phyloP scores from a whole-genome alignment of 495 filamentous ascomycete genomes.

The Neurospora sp. region DNA sequence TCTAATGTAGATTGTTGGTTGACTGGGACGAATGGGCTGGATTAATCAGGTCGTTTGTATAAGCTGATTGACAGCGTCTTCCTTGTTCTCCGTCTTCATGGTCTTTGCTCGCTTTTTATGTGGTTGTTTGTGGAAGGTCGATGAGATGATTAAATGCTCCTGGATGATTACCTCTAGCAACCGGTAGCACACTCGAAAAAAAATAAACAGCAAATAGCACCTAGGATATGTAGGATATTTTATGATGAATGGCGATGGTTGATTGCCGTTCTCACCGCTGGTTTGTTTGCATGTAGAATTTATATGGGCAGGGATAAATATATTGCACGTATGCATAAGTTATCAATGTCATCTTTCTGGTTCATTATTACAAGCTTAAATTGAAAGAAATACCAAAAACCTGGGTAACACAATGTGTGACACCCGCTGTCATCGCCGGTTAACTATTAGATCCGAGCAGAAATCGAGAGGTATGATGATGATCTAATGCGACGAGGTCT shows the following conservation, averaged over 20 bases:
- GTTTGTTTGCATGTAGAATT: not conserved
- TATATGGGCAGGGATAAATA: not conserved
- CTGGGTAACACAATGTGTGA: not conserved
- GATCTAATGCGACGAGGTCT: not conserved
- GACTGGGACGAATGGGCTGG: not conserved
- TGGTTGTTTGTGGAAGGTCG: not conserved
- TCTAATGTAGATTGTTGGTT: not conserved
- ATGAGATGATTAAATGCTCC: not conserved
- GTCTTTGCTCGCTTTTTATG: not conserved
- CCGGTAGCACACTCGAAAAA: too few relatives aligned
- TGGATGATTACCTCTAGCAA: too few relatives aligned
- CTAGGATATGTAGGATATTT: not conserved
- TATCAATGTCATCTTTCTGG: not conserved
- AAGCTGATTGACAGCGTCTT: not conserved
- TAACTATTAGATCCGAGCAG: not conserved
- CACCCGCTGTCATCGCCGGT: not conserved
- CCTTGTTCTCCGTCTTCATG: not conserved
- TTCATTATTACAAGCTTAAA: not conserved
- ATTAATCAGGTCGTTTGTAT: not conserved
- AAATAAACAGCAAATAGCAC: too few relatives aligned
- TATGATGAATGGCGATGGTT: not conserved
- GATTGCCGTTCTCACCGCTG: not conserved
- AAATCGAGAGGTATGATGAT: not conserved
- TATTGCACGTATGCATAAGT: not conserved
- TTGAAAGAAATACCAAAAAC: not conserved